Evolutionary conservation across 352 stramenopile species (phyloP).

Genomic region (Globisporangium yorkense): DNA sequence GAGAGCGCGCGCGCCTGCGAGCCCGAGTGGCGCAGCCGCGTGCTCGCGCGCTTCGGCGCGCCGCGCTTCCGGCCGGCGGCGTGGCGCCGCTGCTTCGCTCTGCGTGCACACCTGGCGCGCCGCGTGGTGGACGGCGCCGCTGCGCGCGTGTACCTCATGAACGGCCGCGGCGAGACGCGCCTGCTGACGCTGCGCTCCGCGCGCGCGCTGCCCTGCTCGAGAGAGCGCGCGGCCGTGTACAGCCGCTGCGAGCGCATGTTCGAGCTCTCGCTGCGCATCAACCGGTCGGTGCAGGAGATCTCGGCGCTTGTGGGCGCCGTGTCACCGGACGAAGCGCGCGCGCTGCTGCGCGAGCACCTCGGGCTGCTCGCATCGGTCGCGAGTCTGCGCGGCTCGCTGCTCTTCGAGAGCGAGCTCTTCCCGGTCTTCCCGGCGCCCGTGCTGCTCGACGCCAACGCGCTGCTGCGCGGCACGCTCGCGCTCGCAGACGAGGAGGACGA

Average conservation of each 20-base stretch:
- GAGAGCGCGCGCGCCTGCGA: constrained; percentile 43
- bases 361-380: constrained; percentile 79
- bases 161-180: constrained; percentile 61
- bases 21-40: constrained; percentile 55
- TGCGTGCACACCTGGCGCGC: constrained; percentile 56
- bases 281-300: constrained; percentile 84
- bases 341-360: constrained; percentile 79
- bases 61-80: constrained; percentile 42
- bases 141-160: constrained; percentile 81
- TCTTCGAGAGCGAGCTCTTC: constrained; percentile 85
- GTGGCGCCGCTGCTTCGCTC: constrained; percentile 61
- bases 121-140: constrained; percentile 54
- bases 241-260: constrained; percentile 85
- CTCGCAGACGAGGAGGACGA: constrained; percentile 23
- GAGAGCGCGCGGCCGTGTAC: constrained; percentile 71
- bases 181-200: constrained; percentile 51
- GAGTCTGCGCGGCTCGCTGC: constrained; percentile 62
- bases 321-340: constrained; percentile 67
- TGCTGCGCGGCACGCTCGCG: constrained; percentile 55
- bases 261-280: constrained; percentile 83
- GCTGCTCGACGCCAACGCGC: constrained; percentile 69
- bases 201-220: constrained; percentile 69
- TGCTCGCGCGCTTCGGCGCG: constrained; percentile 40
- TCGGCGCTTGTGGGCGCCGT: constrained; percentile 79
- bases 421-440: constrained; percentile 78